These are phyloP conservation scores for Aspergillus terreus DNA, from an alignment of 2,329 filamentous ascomycete genomes.

Conservation along the genomic window DNA sequence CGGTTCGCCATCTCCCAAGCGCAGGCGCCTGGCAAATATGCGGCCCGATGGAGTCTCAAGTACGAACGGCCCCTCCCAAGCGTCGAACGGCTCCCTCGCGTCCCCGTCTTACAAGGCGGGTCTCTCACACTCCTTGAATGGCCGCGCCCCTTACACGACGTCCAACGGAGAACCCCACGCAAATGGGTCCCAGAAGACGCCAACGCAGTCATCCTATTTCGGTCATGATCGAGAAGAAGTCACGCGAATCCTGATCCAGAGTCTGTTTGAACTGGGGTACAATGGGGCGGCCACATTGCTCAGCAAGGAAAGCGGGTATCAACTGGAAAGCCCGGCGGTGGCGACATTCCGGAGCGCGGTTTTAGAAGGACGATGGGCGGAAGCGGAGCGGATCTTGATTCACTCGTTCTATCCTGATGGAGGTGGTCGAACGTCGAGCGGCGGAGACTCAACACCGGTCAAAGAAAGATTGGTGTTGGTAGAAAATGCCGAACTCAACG, in stretches of 20 bases:
- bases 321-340: constrained; percentile 81
- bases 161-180: constrained; percentile 37
- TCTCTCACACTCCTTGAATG: constrained; percentile 50
- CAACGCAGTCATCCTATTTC: constrained; percentile 56
- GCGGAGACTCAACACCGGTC: constrained; percentile 19
- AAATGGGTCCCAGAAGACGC: constrained; percentile 37
- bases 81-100: constrained; percentile 54
- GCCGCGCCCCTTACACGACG: constrained; percentile 42
- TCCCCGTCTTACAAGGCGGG: constrained; percentile 48
- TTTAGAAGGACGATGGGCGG: constrained; percentile 72
- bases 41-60: constrained; percentile 56
- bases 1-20: constrained; percentile 48
- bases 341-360: constrained; percentile 81
- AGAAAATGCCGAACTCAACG: constrained; percentile 68
- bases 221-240: constrained; percentile 92
- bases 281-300: constrained; percentile 69
- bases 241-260: constrained; percentile 87
- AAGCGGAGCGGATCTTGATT: constrained; percentile 78
- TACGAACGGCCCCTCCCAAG: constrained; percentile 54
- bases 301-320: constrained; percentile 76
- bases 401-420: constrained; percentile 44
- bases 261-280: constrained; percentile 85
- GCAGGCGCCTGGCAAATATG: constrained; percentile 61
- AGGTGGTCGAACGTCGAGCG: constrained; percentile 41
- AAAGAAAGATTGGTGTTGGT: constrained; percentile 67